Evolutionary conservation across 1,139 yeast species (phyloP).

Genomic region (Suhomyces atakaporum): DNA sequence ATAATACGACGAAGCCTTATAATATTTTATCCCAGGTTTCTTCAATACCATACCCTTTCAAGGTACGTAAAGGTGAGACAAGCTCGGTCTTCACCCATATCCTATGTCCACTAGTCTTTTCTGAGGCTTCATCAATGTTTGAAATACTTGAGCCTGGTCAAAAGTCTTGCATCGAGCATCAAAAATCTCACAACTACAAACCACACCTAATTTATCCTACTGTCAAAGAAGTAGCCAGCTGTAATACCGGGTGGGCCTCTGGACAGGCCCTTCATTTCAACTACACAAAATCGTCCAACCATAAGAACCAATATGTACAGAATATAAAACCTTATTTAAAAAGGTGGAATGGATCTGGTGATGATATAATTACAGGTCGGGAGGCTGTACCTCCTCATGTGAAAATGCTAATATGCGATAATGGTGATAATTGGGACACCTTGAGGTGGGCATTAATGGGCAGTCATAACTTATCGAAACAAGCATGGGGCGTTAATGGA

Average conservation of each 20-base stretch:
- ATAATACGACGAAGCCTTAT: conserved; percentile 16
- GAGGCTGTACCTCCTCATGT: conserved; percentile 43
- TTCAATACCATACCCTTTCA: conserved; percentile 58
- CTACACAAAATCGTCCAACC: conserved; percentile 25
- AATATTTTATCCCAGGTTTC: conserved; percentile 58
- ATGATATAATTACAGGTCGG: conserved; percentile 28
- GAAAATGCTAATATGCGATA: conserved; percentile 42
- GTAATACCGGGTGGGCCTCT: conserved; percentile 47
- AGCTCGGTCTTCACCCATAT: conserved; percentile 58
- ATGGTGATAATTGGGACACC: conserved; percentile 50
- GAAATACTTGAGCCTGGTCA: conserved; percentile 33
- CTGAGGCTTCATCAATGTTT: conserved; percentile 16
- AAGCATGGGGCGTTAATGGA: conserved; percentile 77
- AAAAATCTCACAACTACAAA: conserved; percentile 29
- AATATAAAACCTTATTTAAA: conserved; percentile 37
- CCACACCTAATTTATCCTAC: conserved; percentile 61
- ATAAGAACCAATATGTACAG: conserved; percentile 32
- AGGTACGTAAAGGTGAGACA: conserved; percentile 29
- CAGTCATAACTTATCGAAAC: conserved; percentile 64
- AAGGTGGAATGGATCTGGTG: conserved; percentile 29
- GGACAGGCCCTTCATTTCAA: conserved; percentile 62
- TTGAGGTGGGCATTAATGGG: conserved; percentile 67
- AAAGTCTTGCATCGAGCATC: conserved; percentile 28
- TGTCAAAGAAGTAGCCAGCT: conserved; percentile 44
- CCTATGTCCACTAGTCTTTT: conserved; percentile 47